A percentile compares a stretch with the other conserved stretches of the same genome.
Conservation (phyloP, 805 yeast species). For the Wickerhamomyces xylosicus region DNA sequence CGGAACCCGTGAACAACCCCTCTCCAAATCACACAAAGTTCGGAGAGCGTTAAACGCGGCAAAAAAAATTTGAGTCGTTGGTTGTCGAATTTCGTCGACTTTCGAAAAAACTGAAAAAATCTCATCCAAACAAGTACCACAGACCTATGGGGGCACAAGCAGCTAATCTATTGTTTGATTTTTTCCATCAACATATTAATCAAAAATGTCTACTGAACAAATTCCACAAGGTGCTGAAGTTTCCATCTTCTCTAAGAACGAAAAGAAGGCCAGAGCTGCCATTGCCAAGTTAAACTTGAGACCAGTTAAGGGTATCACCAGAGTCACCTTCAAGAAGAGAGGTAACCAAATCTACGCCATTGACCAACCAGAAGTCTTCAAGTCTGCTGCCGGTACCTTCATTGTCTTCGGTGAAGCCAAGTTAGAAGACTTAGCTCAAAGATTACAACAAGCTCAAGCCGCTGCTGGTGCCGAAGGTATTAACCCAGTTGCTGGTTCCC, state of each 20-base stretch:
- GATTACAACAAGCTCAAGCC: slow-evolving; percentile 74
- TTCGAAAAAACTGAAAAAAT: slow-evolving; percentile 1
- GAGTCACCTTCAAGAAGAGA: slow-evolving; percentile 93
- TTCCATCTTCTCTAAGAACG: slow-evolving; percentile 76
- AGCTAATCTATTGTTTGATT: too few relatives aligned
- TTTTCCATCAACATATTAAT: too few relatives aligned
- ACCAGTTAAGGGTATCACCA: slow-evolving; percentile 83
- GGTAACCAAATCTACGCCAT: slow-evolving; percentile 87
- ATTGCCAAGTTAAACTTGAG: slow-evolving; percentile 83
- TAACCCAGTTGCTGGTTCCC: slow-evolving; percentile 42
- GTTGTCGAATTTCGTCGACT: slow-evolving; percentile 2
- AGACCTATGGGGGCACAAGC: too few relatives aligned
- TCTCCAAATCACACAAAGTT: too few relatives aligned
- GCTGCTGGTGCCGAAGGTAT: slow-evolving; percentile 27
- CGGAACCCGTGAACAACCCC: too few relatives aligned
- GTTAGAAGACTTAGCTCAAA: slow-evolving; percentile 86
- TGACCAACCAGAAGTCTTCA: slow-evolving; percentile 92
- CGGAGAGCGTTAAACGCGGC: too few relatives aligned
- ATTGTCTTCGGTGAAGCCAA: slow-evolving; percentile 97
- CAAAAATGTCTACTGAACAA: slow-evolving; percentile 27
- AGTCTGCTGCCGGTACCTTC: slow-evolving; percentile 85
- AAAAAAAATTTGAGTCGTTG: too few relatives aligned
- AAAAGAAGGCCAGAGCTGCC: slow-evolving; percentile 89
- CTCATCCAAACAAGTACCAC: background rate
- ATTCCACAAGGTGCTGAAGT: slow-evolving; percentile 75